Evolutionary conservation across 2,329 filamentous ascomycete species (phyloP), one percentile per base, ranked within the genome.

Genomic region (Fusarium mexicanum): DNA sequence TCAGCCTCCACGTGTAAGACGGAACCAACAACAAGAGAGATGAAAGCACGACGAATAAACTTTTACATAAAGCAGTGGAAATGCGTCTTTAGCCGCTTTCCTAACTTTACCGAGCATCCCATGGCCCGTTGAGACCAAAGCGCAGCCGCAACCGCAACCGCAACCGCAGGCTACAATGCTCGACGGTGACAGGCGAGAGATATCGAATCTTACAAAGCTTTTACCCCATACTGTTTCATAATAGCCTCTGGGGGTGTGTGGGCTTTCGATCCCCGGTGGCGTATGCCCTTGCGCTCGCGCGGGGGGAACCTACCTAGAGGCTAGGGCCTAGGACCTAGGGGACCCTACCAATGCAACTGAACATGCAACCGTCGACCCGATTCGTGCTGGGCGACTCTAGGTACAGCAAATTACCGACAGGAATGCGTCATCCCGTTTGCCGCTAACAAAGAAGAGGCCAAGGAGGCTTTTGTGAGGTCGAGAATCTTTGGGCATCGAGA

Each of bases 181-280:
- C 29, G 38, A 75, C 55, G 54, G 31, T 77, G 71, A 78, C 61
- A 77, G 76, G 73, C 18, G 73, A 78, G 76, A 78, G 75, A 78
- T 78, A 77, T 68, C 70, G 55, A 68, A 67, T 69, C 37, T 74
- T 37, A 47, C 50, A 68, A 67, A 43, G 37, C 61, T 75, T 75
- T 78, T 78, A 78, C 76, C 76, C 76, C 76, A 78, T 78, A 78
- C 76, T 78, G 76, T 78, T 78, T 78, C 76, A 76, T 78, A 78
- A 78, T 77, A 74, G 69, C 57, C 76, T 75, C 57, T 50, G 44
- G 50, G 64, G 68, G 55, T 64, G 62, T 63, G 31, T 48, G 37
- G 48, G 67, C 61, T 37, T 53, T 63, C 47, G 60, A 66, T 66
- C 57, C 70, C 64, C 55, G 69, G 63, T 61, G 65, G 63, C 63